A percentile compares a stretch with the other conserved stretches of the same genome.
Conservation (phyloP, 768 basidiomycete genomes). For the Suillus tomentosus region DNA sequence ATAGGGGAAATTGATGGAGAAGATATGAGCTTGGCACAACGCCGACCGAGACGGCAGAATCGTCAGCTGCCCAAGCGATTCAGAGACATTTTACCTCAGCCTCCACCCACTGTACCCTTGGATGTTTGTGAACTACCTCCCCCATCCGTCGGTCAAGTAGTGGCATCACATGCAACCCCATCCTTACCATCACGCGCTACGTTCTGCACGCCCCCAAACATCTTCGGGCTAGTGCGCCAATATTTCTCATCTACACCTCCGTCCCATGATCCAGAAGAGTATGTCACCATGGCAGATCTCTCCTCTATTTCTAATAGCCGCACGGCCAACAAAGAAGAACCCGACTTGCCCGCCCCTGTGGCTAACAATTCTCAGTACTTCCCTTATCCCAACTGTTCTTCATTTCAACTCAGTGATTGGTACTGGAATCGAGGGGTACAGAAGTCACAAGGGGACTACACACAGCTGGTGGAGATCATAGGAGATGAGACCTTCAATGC, state of each 20-base stretch:
- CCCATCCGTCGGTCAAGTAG: background rate
- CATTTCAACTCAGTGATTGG: background rate
- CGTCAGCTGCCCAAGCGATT: background rate
- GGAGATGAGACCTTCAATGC: background rate
- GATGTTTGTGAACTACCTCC: background rate
- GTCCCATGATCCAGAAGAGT: background rate
- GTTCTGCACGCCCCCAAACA: background rate
- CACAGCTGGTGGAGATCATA: background rate
- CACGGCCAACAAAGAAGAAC: too few species aligned
- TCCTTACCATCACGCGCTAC: background rate
- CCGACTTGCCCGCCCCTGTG: background rate
- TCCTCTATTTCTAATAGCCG: background rate
- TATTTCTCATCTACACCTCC: background rate
- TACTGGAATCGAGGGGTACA: background rate
- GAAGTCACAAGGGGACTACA: background rate
- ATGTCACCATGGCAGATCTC: background rate
- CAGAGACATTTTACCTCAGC: background rate
- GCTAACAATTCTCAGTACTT: background rate
- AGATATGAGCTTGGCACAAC: background rate
- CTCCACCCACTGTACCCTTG: background rate
- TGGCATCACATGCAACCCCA: background rate
- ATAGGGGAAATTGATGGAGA: background rate
- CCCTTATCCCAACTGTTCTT: background rate
- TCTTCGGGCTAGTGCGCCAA: background rate
- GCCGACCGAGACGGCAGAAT: background rate